A percentile compares a stretch with the other conserved stretches of the same genome.
Conservation (phyloP, 108 stramenopile genomes). For the Nitzschia putrida region DNA sequence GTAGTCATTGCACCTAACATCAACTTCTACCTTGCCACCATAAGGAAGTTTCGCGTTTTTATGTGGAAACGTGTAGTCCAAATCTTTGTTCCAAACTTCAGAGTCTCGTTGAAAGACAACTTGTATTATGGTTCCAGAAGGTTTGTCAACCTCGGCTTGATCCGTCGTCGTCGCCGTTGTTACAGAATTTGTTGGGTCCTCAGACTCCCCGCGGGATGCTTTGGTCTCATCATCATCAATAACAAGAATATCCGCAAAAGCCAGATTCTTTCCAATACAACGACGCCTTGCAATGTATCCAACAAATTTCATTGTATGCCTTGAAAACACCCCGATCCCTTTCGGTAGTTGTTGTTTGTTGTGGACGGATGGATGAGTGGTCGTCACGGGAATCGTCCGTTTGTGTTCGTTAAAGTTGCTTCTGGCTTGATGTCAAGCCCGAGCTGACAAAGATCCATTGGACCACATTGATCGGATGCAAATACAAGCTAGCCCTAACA, state of each 20-base stretch:
- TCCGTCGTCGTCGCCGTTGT: not conserved
- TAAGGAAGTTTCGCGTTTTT: slow-evolving; percentile 58
- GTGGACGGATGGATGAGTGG: not conserved
- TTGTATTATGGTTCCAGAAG: slow-evolving; percentile 18
- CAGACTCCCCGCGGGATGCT: no score
- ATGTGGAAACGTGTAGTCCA: slow-evolving; percentile 53
- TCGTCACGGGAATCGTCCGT: not conserved
- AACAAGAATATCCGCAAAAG: slow-evolving; percentile 55
- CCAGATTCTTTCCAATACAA: slow-evolving; percentile 55
- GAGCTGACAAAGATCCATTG: no score
- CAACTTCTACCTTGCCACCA: slow-evolving; percentile 46
- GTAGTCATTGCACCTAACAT: slow-evolving; percentile 21
- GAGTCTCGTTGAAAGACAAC: slow-evolving; percentile 48
- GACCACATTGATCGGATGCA: no score
- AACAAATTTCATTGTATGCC: slow-evolving; percentile 9
- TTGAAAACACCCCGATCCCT: no score
- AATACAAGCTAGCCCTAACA: not conserved
- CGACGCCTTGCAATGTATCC: slow-evolving; percentile 56
- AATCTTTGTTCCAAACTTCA: slow-evolving; percentile 30
- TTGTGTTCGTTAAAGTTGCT: not conserved
- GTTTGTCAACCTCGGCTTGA: not conserved
- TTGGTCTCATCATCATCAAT: slow-evolving; percentile 6
- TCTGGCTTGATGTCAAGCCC: not conserved
- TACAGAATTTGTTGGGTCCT: not conserved
- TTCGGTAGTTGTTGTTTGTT: not conserved